Percentiles rank a stretch among this genome's conserved stretches.
Conservation (phyloP, 78 protist genomes). For the Dictyostelium capitatum region DNA sequence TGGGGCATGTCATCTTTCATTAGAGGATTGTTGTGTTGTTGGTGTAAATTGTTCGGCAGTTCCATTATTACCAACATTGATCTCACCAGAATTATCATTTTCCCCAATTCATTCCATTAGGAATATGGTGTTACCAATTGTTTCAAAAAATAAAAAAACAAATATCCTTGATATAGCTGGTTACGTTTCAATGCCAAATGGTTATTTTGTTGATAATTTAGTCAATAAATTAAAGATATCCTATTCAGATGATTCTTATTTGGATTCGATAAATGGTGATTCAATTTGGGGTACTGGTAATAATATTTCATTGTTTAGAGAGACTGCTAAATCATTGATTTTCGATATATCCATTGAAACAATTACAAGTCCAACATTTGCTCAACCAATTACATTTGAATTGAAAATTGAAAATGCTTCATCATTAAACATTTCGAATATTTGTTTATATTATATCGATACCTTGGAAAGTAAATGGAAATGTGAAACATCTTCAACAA, state of each 20-base stretch:
- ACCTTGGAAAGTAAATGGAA: conserved; percentile 7
- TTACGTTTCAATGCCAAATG: conserved; percentile 16
- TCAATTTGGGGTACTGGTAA: background rate
- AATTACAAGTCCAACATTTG: background rate
- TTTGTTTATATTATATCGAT: conserved; percentile 14
- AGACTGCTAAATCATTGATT: background rate
- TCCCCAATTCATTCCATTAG: conserved; percentile 36
- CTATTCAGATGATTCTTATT: conserved; percentile 23
- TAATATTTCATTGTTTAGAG: conserved; percentile 4
- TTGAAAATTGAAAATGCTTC: background rate
- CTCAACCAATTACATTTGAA: background rate
- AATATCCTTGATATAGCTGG: conserved; percentile 25
- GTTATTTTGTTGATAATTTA: background rate
- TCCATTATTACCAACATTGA: background rate
- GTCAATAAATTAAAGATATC: background rate
- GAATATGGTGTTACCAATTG: conserved; percentile 17
- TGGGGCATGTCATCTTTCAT: conserved; percentile 4
- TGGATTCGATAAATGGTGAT: background rate
- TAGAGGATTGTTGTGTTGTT: conserved; percentile 14
- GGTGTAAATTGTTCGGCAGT: background rate
- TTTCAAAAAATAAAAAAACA: background rate
- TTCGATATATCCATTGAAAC: background rate
- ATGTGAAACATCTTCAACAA: background rate
- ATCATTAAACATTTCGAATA: background rate
- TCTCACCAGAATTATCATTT: background rate